Evolutionary conservation across 1,284 basidiomycete genomes (phyloP), one percentile per base, ranked within the genome.

Genomic region (Leccinum griseonigrum): DNA sequence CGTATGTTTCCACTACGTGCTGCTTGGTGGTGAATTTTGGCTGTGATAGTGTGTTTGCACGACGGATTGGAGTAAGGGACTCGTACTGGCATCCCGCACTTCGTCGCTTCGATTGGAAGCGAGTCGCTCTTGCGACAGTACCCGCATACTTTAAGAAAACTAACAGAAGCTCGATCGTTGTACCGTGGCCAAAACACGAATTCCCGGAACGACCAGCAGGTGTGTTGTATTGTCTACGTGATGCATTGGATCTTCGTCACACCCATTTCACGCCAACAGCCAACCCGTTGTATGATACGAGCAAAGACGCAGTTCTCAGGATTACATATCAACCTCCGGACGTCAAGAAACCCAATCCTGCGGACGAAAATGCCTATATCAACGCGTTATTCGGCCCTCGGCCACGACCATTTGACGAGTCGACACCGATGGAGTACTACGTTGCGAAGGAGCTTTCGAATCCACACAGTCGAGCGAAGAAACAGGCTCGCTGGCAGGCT

Each of bases 381-480:
- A 80, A 78, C 31, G 79, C 81, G 26, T 69, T 91, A 55, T 81
- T 81, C 63, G 83, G 83, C 64, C 81, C 83, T 13, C 68, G 54
- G 3, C 68, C 73, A 53, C 68, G 67, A 18, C 34, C 71, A 11
- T 83, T 84, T 64, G 81, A 82, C 55, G 76, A 80, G 9, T 81
- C 83, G 14, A 76, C 77, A 8, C 86, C 88, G 10, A 80, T 90
- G 62, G 91, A 93, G 71, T 70, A 82, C 16, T 84, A 85, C 69
- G 73, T 93, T 59, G 71, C 78, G 34, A 81, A 82, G 64, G 91
- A 93, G 69, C 83, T 93, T 48, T 81, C 88, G 28, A 92, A 92
- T 73, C 90, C 90, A 34, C 88, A 92, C 70, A 86, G 88, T 13
- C 86, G 90, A 26, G 87, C 88, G 9, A 92, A 90, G 79, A 91